These are phyloP conservation scores for Lasiosphaeriaceae sp. DNA, from an alignment of 495 filamentous ascomycete species.

Conservation along the genomic window DNA sequence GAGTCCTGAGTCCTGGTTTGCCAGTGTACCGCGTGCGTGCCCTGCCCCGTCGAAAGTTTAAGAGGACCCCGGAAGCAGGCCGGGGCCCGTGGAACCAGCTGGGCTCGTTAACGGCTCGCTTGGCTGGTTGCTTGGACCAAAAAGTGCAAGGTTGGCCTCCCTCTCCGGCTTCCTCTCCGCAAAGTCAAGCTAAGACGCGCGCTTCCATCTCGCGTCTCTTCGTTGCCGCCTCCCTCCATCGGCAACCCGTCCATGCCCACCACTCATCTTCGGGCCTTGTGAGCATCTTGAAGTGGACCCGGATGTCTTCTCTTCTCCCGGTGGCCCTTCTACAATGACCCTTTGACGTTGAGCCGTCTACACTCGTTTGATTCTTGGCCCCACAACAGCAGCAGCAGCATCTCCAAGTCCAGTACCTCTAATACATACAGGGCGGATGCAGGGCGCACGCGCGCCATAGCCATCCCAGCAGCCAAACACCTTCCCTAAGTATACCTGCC, in stretches of 20 bases:
- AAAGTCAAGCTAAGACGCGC: constrained; percentile 32
- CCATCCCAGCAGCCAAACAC: constrained; percentile 5
- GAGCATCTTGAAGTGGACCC: constrained; percentile 27
- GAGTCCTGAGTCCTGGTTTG: too few species aligned
- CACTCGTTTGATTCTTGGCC: constrained; percentile 24
- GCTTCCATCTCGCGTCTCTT: constrained; percentile 37
- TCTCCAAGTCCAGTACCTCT: too few species aligned
- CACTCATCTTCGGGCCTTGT: constrained; percentile 27
- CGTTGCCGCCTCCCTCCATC: constrained; percentile 28
- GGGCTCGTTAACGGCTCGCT: too few species aligned
- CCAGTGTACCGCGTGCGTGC: too few species aligned
- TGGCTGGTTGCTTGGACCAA: background rate
- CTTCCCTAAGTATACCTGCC: constrained; percentile 16
- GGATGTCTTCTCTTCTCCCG: constrained; percentile 20
- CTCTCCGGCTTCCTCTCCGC: constrained; percentile 16
- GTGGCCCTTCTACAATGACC: constrained; percentile 24
- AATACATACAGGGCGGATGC: constrained; percentile 7
- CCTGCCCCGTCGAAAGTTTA: constrained; percentile 8
- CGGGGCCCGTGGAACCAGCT: constrained; percentile 13
- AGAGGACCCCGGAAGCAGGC: background rate
- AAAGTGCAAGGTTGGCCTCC: constrained; percentile 15
- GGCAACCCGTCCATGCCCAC: constrained; percentile 23
- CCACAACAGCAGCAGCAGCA: background rate
- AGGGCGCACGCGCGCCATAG: constrained; percentile 3
- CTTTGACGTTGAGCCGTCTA: constrained; percentile 13